Evolutionary conservation across 495 filamentous ascomycete genomes (phyloP).

Genomic region (Choiromyces venosus): DNA sequence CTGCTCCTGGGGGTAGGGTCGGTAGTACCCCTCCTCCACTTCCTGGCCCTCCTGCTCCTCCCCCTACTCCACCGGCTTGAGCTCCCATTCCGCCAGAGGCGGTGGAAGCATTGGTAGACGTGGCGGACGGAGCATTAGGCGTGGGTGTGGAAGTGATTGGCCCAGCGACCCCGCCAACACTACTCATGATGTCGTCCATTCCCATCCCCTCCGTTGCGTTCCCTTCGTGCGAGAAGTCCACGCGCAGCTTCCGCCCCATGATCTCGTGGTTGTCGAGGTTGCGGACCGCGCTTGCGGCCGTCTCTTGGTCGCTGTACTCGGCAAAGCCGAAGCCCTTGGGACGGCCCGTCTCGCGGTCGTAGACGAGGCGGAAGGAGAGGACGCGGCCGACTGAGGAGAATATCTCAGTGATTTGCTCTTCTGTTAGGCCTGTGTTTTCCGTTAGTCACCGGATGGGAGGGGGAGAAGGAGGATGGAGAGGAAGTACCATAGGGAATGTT

Average conservation of each 20-base stretch:
- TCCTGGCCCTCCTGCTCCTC: not conserved
- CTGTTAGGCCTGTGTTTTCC: conserved; percentile 65
- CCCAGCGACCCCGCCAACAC: not conserved
- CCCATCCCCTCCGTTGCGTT: conserved; percentile 46
- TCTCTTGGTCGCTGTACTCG: conserved; percentile 84
- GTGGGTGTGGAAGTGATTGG: conserved; percentile 42
- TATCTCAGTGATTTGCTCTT: conserved; percentile 89
- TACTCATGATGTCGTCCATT: conserved; percentile 32
- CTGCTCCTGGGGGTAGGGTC: conserved; percentile 74
- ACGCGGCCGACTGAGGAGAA: conserved; percentile 83
- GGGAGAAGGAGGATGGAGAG: not conserved
- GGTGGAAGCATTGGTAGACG: not conserved
- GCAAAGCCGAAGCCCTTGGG: conserved; percentile 97
- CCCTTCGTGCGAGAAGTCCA: conserved; percentile 91
- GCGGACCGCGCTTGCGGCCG: conserved; percentile 86
- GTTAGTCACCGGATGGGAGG: conserved; percentile 13
- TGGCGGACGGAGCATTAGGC: conserved; percentile 14
- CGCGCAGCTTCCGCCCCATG: conserved; percentile 87
- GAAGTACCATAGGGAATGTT: conserved; percentile 68
- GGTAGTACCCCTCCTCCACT: conserved; percentile 51
- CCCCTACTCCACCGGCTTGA: not conserved
- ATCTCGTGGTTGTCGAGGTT: conserved; percentile 95
- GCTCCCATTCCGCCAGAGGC: not conserved
- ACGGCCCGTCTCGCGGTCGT: conserved; percentile 89
- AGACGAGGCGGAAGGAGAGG: conserved; percentile 86